Evolutionary conservation across 345 rosid species (phyloP).

Genomic region (Arabidopsis suecica): DNA sequence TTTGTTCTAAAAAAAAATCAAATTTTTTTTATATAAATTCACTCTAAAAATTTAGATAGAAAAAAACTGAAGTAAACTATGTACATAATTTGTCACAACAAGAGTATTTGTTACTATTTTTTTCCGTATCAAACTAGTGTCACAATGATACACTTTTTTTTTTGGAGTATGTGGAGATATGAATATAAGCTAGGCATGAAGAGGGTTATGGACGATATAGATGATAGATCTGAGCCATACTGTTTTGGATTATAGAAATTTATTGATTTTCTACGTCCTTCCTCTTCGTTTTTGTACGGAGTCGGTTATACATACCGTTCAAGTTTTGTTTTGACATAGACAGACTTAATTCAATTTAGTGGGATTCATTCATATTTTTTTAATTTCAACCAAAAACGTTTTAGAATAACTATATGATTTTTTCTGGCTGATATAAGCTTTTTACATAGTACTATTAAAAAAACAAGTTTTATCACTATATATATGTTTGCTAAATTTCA

Average conservation of each 20-base stretch:
- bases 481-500: neutral
- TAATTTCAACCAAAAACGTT: too few species aligned
- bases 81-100: too few species aligned
- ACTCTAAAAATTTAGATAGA: neutral
- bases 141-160: too few species aligned
- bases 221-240: constrained; percentile 40
- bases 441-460: neutral
- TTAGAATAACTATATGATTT: neutral
- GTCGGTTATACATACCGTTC: neutral
- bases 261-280: constrained; percentile 12
- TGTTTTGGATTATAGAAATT: constrained; percentile 31
- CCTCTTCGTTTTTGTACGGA: constrained; percentile 35
- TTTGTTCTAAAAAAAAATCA: too few species aligned
- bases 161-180: neutral
- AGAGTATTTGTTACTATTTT: too few species aligned
- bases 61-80: neutral
- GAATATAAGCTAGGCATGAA: constrained; percentile 32
- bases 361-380: too few species aligned
- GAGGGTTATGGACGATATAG: constrained; percentile 28
- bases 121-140: too few species aligned
- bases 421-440: neutral
- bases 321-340: neutral
- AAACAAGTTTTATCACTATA: neutral
- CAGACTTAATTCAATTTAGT: too few species aligned
- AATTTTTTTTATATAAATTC: neutral